These are phyloP conservation scores for Draba incana DNA, from an alignment of 345 rosid species.

Conservation along the genomic window DNA sequence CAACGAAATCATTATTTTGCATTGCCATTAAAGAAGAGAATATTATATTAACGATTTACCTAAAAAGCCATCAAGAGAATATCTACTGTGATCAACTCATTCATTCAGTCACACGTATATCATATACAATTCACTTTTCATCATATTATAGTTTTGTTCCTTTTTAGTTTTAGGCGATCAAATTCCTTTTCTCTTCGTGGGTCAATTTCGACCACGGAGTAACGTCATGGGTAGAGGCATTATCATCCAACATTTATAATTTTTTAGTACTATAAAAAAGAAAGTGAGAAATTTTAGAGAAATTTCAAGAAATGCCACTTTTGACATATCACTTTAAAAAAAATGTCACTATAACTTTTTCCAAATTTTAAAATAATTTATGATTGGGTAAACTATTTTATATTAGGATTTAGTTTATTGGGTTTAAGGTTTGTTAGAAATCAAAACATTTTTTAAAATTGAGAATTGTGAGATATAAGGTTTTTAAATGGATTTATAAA, in stretches of 20 bases:
- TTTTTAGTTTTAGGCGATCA: constrained; percentile 7
- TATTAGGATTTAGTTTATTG: no score
- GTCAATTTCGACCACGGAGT: constrained; percentile 3
- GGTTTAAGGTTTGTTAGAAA: no score
- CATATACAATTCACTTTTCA: constrained; percentile 10
- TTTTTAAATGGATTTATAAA: no score
- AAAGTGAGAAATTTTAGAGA: no score
- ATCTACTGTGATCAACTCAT: constrained; percentile 14
- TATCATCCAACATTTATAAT: neutral
- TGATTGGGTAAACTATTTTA: no score
- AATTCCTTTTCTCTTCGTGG: neutral
- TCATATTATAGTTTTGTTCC: constrained; percentile 1
- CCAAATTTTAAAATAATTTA: no score
- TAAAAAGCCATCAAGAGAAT: constrained; percentile 18
- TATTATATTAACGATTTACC: constrained; percentile 1
- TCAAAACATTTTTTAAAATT: no score
- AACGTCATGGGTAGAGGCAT: neutral
- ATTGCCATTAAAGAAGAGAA: neutral
- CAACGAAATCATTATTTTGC: constrained; percentile 15
- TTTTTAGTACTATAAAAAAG: neutral
- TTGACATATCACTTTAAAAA: no score
- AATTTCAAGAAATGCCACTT: no score
- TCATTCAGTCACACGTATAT: constrained; percentile 16
- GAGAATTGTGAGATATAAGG: no score
- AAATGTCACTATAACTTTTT: no score